Evolutionary conservation across 495 filamentous ascomycete species (phyloP).

Genomic region (Durotheca rogersii): DNA sequence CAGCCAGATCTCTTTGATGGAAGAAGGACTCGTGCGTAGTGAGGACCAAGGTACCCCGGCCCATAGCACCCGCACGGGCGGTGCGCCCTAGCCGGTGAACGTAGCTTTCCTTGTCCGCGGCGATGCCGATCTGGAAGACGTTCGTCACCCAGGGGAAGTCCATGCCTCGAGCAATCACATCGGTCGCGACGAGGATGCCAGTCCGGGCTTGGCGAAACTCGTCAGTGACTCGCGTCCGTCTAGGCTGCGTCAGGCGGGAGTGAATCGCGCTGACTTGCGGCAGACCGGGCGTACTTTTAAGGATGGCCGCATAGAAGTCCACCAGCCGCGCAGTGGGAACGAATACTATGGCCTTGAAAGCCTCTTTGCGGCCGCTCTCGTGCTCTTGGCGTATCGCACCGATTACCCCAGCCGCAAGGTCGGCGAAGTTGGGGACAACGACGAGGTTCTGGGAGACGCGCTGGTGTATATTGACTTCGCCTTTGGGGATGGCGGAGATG

Average conservation of each 20-base stretch:
- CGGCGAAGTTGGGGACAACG: slow-evolving; percentile 52
- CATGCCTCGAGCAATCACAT: slow-evolving; percentile 74
- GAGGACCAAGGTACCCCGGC: slow-evolving; percentile 65
- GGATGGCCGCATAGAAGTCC: slow-evolving; percentile 50
- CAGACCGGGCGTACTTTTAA: slow-evolving; percentile 47
- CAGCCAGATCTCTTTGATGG: slow-evolving; percentile 41
- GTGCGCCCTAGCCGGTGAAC: slow-evolving; percentile 75
- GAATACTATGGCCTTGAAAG: slow-evolving; percentile 69
- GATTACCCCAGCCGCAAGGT: slow-evolving; percentile 55
- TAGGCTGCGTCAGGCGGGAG: slow-evolving; percentile 58
- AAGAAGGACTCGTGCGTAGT: slow-evolving; percentile 62
- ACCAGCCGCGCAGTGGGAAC: slow-evolving; percentile 65
- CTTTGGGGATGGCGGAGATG: slow-evolving; percentile 62
- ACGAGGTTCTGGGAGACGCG: slow-evolving; percentile 62
- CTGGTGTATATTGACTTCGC: slow-evolving; percentile 62
- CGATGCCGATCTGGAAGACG: slow-evolving; percentile 68
- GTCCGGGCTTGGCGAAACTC: slow-evolving; percentile 58
- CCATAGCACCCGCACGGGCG: slow-evolving; percentile 66
- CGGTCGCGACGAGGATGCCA: slow-evolving; percentile 64
- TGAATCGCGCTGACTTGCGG: slow-evolving; percentile 58
- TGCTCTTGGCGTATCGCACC: slow-evolving; percentile 45
- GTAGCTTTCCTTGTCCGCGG: slow-evolving; percentile 64
- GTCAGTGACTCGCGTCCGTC: slow-evolving; percentile 58
- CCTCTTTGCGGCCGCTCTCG: slow-evolving; percentile 45
- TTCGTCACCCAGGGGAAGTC: slow-evolving; percentile 74